Evolutionary conservation across 2,329 filamentous ascomycete species (phyloP), one percentile per base, ranked within the genome.

Genomic region (Setomelanomma holmii): DNA sequence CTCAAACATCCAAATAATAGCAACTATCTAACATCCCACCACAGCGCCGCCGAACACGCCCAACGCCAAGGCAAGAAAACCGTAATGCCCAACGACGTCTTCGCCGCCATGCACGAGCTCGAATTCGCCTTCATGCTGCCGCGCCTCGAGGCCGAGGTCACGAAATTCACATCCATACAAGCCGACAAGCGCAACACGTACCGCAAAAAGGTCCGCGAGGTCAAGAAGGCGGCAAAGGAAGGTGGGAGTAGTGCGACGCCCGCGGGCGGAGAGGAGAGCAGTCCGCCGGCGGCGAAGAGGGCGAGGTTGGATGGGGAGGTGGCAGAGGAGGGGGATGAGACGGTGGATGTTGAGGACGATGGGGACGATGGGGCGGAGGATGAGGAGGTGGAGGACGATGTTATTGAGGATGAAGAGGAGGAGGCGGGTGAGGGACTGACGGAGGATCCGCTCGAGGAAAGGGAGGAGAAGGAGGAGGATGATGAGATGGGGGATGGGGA

Each of bases 101-200:
- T 93, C 67, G 86, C 86, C 43, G 90, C 89, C 0, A 81, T 95
- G 40, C 86, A 89, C n/a, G 87, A 90, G 33, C 84, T 87, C 40
- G 90, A 93, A 71, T 90, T 90, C 56, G 81, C 82, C 42, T 81
- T 81, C n/a, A 92, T 93, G 69, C 79, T 91, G 49, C 83, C 84
- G 12, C 80, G 86, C 27, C 78, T 93, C 24, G 88, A 93, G 73
- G 87, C 86, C 5, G 90, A 93, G 74, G 88, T 92, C 69, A 84
- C 85, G 36, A 91, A 89, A 71, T 91, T 89, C 80, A 89, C 86
- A 68, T 83, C 87, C 58, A 84, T 87, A 51, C 88, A 91, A 71
- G 85, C 87, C 17, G 86, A 88, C 50, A 92, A 92, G 76, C 86
- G 89, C 45, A 90, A 87, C 61, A 85, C 83, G 14, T 90, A 91